A percentile compares a stretch with the other conserved stretches of the same genome.
phyloP scores from a whole-genome alignment of 129 eudicot species.

The Pittosporum tobira region DNA sequence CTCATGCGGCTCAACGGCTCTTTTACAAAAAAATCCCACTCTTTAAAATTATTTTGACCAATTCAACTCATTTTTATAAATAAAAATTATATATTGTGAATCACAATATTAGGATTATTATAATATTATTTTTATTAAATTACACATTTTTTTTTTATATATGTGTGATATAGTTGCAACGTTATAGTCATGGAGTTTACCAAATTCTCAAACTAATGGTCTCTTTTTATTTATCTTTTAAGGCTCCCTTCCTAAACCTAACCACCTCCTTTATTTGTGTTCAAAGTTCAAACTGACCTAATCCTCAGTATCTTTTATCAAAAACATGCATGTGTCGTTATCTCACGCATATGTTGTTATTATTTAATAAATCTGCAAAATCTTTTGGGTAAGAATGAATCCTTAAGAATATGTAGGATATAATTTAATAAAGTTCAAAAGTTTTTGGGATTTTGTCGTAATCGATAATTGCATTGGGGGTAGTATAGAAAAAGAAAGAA shows the following conservation, averaged over 20 bases:
- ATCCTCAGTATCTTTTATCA: background rate
- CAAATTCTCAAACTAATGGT: background rate
- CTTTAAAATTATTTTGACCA: background rate
- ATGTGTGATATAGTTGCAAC: too few species aligned
- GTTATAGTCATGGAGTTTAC: too few species aligned
- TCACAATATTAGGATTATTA: too few species aligned
- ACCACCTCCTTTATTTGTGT: background rate
- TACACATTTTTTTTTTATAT: too few species aligned
- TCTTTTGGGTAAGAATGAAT: constrained; percentile 15
- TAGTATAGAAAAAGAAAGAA: background rate
- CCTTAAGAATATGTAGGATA: background rate
- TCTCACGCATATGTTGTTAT: constrained; percentile 2
- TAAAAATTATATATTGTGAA: too few species aligned
- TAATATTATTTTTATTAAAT: too few species aligned
- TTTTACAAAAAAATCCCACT: background rate
- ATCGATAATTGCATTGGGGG: background rate
- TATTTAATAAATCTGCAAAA: background rate
- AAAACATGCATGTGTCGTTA: constrained; percentile 7
- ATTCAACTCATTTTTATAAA: too few species aligned
- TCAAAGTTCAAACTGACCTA: background rate
- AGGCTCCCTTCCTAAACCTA: constrained; percentile 13
- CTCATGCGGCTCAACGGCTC: constrained; percentile 7
- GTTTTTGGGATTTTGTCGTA: constrained; percentile 1
- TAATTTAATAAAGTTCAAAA: constrained; percentile 5
- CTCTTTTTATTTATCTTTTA: constrained; percentile 5